Conservation (phyloP, 2,329 filamentous ascomycete species). For the Penicillium thymicola region DNA sequence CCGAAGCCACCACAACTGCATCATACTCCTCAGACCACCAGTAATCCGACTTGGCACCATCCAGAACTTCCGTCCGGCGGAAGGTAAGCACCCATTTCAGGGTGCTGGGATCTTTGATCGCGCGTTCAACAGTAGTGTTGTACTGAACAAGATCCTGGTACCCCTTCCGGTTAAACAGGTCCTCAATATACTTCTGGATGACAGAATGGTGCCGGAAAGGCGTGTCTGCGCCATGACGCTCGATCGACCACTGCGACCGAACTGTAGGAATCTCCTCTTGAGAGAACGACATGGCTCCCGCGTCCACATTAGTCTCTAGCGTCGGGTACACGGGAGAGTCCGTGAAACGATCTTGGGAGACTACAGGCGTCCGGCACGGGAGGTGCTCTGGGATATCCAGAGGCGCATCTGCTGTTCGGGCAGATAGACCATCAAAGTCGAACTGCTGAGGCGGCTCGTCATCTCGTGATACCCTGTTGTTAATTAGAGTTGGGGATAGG, state of each 20-base stretch:
- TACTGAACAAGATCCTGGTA: constrained; percentile 49
- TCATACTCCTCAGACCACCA: constrained; percentile 65
- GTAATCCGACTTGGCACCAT: constrained; percentile 44
- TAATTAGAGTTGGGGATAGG: neutral
- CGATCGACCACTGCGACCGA: constrained; percentile 42
- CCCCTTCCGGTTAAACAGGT: constrained; percentile 53
- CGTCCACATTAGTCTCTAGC: constrained; percentile 64
- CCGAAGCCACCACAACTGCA: constrained; percentile 59
- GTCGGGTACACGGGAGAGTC: constrained; percentile 62
- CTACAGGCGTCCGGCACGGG: constrained; percentile 47
- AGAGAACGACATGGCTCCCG: constrained; percentile 58
- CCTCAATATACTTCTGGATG: constrained; percentile 54
- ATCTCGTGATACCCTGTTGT: constrained; percentile 30
- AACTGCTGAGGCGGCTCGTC: constrained; percentile 42
- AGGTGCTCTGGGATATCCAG: constrained; percentile 47
- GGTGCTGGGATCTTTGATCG: constrained; percentile 47
- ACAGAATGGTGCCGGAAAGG: constrained; percentile 62
- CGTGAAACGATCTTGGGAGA: constrained; percentile 49
- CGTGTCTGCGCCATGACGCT: constrained; percentile 54
- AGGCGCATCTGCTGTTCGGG: constrained; percentile 51
- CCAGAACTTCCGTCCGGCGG: constrained; percentile 34
- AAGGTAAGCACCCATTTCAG: constrained; percentile 55
- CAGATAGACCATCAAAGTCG: constrained; percentile 48
- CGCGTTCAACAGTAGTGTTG: constrained; percentile 60
- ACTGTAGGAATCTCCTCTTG: constrained; percentile 53